Evolutionary conservation across 495 filamentous ascomycete species (phyloP), one percentile per base, ranked within the genome.

Genomic region (Staphylotrichum tortipilum): DNA sequence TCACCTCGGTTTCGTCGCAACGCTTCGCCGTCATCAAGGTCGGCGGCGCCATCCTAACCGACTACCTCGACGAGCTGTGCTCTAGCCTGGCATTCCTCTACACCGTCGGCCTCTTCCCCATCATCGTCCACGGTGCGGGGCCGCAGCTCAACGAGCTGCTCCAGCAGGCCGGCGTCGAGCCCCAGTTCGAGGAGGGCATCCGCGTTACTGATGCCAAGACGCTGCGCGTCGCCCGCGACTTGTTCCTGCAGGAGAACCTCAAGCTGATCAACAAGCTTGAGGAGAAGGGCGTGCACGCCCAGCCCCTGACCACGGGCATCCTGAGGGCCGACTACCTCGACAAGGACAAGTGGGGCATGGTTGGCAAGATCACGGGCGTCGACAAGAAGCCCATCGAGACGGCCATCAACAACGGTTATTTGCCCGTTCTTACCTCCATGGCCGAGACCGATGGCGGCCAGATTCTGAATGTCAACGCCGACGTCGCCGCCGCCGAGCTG

Each of bases 11-110:
- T 40, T 94, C 91, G 19, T 94, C 88, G 4, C 91, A 96, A 75
- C 89, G 95, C 62, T 98, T 98, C 68, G 92, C 92, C 57, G 92
- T 98, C 44, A 96, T 98, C 68, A 98, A 98, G 75, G 94, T 98
- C 44, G 92, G 92, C 19, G 92, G 92, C 44, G 92, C 94, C 44
- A 97, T 97, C 59, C 83, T 98, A 58, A 95, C 91, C 51, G 91
- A 97, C 66, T 88, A 95, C 71, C 76, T 94, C 44, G 84, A 94
- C 64, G 86, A 85, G 37, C 78, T 98, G 44, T 92, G 88, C 55
- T 86, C 84, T 30, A 86, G 86, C 8, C 76, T 98, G 49, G 86
- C 87, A 15, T 94, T 95, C 73, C 80, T 98, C 24, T 90, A 95
- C 74, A 85, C 92, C 75, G 87, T 97, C 67, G 92, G 94, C 23